Conservation (phyloP, 2,329 filamentous ascomycete genomes). For the Pseudovirgaria hyperparasitica region DNA sequence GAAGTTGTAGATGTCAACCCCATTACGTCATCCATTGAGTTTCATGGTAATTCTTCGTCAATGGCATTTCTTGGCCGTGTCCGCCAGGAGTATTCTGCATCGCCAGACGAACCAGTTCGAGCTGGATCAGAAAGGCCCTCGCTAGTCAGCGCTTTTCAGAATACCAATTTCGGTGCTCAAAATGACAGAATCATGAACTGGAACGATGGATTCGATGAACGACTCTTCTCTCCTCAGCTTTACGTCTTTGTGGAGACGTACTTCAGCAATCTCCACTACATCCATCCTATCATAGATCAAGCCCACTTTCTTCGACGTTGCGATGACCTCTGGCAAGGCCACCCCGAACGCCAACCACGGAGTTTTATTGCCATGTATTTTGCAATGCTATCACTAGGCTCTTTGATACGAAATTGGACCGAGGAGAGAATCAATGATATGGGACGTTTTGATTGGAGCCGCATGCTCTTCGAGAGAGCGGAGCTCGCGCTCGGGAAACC, state of each 20-base stretch:
- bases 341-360: slow-evolving; percentile 14
- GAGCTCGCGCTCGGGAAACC: slow-evolving; percentile 25
- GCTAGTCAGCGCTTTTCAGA: slow-evolving; percentile 33
- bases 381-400: slow-evolving; percentile 34
- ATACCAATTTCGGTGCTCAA: slow-evolving; percentile 28
- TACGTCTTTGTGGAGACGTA: slow-evolving; percentile 34
- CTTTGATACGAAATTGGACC: slow-evolving; percentile 32
- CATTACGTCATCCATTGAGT: slow-evolving; percentile 31
- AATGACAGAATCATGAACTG: slow-evolving; percentile 2
- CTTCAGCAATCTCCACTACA: slow-evolving; percentile 36
- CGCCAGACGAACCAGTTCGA: slow-evolving; percentile 6
- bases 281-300: slow-evolving; percentile 37
- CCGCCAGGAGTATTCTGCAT: slow-evolving; percentile 12
- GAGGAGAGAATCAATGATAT: slow-evolving; percentile 31
- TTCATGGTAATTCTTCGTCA: slow-evolving; percentile 36
- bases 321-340: slow-evolving; percentile 30
- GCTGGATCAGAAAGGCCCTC: slow-evolving; percentile 18
- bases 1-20: slow-evolving; percentile 34
- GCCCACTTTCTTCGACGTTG: slow-evolving; percentile 30
- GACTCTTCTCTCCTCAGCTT: slow-evolving; percentile 32
- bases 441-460: slow-evolving; percentile 33
- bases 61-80: slow-evolving; percentile 33
- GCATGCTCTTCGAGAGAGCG: slow-evolving; percentile 33
- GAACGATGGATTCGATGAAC: slow-evolving; percentile 8
- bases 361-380: slow-evolving; percentile 37